Evolutionary conservation across 2,329 filamentous ascomycete species (phyloP).

Genomic region (Microdochium paspali): DNA sequence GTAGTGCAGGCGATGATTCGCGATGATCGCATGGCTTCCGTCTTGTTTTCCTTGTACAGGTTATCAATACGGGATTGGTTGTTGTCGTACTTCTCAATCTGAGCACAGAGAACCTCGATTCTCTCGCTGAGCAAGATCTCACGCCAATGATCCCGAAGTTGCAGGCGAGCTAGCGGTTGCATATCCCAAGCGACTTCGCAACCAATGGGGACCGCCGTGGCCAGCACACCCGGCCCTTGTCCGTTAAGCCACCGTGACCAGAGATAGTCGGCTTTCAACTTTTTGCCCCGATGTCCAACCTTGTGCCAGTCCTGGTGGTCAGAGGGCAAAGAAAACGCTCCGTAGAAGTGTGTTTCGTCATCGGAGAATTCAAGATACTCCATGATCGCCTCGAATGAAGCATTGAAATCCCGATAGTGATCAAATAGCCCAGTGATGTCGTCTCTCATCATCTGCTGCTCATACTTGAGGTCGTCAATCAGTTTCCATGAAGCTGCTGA

Average conservation of each 20-base stretch:
- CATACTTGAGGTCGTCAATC: slow-evolving; percentile 29
- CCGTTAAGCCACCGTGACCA: slow-evolving; percentile 42
- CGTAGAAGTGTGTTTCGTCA: slow-evolving; percentile 38
- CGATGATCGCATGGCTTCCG: slow-evolving; percentile 37
- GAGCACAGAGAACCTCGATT: slow-evolving; percentile 25
- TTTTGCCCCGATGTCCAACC: slow-evolving; percentile 35
- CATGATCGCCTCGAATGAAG: slow-evolving; percentile 13
- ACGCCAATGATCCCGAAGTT: slow-evolving; percentile 31
- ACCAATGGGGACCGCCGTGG: slow-evolving; percentile 12
- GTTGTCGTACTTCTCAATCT: slow-evolving; percentile 29
- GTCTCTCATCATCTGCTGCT: slow-evolving; percentile 18
- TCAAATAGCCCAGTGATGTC: slow-evolving; percentile 8
- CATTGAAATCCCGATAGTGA: slow-evolving; percentile 3
- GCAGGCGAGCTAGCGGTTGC: slow-evolving; percentile 20
- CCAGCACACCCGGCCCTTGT: slow-evolving; percentile 32
- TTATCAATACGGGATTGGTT: slow-evolving; percentile 29
- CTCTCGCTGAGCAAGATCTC: slow-evolving; percentile 38
- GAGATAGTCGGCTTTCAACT: slow-evolving; percentile 37
- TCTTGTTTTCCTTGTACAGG: slow-evolving; percentile 32
- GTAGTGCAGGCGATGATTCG: slow-evolving; percentile 63
- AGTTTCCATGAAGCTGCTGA: slow-evolving; percentile 23
- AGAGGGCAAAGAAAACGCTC: slow-evolving; percentile 44
- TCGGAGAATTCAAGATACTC: slow-evolving; percentile 39
- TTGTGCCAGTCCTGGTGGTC: slow-evolving; percentile 31
- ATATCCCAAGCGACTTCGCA: slow-evolving; percentile 43